Evolutionary conservation across 306 rosid genomes (phyloP), one percentile per base, ranked within the genome.

Genomic region (Chamaecrista fasciculata): DNA sequence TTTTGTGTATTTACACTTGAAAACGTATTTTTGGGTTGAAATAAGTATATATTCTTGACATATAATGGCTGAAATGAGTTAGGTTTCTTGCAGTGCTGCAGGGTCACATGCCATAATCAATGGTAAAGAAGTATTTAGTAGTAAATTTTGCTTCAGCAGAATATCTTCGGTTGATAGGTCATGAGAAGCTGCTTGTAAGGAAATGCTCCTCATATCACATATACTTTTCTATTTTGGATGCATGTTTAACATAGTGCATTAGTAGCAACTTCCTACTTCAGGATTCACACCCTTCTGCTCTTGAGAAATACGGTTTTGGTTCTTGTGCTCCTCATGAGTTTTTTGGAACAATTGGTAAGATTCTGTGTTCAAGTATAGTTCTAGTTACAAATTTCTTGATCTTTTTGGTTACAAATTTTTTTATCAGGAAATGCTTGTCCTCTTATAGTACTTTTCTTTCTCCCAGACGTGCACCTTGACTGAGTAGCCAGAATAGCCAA

Each of bases 261-360:
- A 39, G 83, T 69, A 50, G 64, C 49, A 73, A 39, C 67, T 43
- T 72, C 67, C 70, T 53, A 70, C 67, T 72, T 79, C 82, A 95
- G 99, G 95, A 87, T 56, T 91, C 99, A 24, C 89, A 96, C 74
- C 79, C 92, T 53, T 78, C 90, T 79, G 85, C 99, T n/a, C 78
- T 95, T 82, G 95, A 86, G 81, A 95, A 95, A 86, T 95, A 95
- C 39, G 99, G 99, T 43, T 97, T 95, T 78, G 99, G 99, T 59
- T 95, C 99, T 36, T 95, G 99, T 69, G 99, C 97, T 79, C 99
- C 99, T 70, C 99, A 97, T 69, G 96, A 92, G 65, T 95, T 95
- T 81, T 95, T 91, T 80, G 99, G 97, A 75, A 91, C 95, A 61
- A 89, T 95, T 43, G 97, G 99, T 91, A 84, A 74, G 87, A 21